Evolutionary conservation across 768 basidiomycete genomes (phyloP), one percentile per base, ranked within the genome.

Genomic region (Rubroboletus satanas): DNA sequence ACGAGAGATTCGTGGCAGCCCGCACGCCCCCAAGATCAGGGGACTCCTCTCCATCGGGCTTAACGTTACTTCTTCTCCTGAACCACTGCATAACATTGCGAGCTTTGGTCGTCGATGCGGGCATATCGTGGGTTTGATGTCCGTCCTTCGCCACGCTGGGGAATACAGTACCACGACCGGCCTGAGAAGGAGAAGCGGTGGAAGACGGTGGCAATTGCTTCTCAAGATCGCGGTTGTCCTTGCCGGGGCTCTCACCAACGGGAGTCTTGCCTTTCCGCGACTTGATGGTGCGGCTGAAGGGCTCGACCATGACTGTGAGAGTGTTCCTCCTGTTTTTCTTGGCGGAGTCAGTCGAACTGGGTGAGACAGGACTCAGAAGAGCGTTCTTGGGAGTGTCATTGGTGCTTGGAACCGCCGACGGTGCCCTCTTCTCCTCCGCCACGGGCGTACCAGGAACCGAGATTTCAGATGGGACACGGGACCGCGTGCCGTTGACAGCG

Each of bases 71-170:
- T 72, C 80, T 82, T 52, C 80, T 81, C 71, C 89, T 79, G 82
- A 99, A 98, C 97, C 97, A 99, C 61, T 94, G 87, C 96, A 98
- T 98, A 50, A 99, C 97, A 66, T 88, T 93, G 70, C 85, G 85
- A 5, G 96, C 94, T 70, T 94, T 90, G 72, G 81, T 85, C n/a
- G 90, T 83, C 57, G 90, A 86, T 15, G 85, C 89, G 2, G 80
- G 79, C 73, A 87, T 74, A 38, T 77, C 77, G 42, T 62, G 65
- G 29, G 64, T 49, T 39, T 59, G 63, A 58, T 60, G 62, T 29
- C 52, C 66, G 6, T 66, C 65, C 51, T 70, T 70, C 28, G 55
- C 47, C 53, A 71, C 60, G 21, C 61, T 62, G 14, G 68, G 61
- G 59, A 67, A 62, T 41, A 67, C 54, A 15, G 66, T 51, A 10